These are phyloP conservation scores for Panicum hallii DNA, from an alignment of 202 grass and related monocot species.

Conservation along the genomic window DNA sequence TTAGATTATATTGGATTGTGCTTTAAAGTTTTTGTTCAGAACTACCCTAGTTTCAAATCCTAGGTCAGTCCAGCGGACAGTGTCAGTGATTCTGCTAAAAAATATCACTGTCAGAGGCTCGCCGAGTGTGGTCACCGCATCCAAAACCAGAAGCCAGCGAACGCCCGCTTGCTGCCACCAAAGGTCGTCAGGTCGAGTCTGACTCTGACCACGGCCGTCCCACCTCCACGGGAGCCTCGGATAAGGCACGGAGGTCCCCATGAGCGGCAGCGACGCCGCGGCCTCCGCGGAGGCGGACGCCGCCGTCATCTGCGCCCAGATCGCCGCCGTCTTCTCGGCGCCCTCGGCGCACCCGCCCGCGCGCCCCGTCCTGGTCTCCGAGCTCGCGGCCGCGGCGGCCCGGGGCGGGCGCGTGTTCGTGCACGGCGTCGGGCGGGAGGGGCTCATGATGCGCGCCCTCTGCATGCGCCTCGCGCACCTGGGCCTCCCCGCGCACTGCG, in stretches of 20 bases:
- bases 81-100: not conserved
- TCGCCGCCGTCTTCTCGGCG: constrained; percentile 57
- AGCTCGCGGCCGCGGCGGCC: constrained; percentile 48
- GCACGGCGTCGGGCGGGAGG: constrained; percentile 95
- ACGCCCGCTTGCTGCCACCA: not conserved
- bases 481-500: constrained; percentile 66
- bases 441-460: constrained; percentile 85
- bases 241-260: constrained; percentile 30
- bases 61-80: too few species aligned
- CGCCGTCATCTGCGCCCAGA: constrained; percentile 63
- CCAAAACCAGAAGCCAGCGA: not conserved
- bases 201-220: constrained; percentile 27
- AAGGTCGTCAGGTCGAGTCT: not conserved
- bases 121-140: not conserved
- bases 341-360: constrained; percentile 9
- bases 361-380: constrained; percentile 48
- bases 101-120: not conserved
- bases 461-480: constrained; percentile 95
- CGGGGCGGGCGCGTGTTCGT: constrained; percentile 59
- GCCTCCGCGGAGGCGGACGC: constrained; percentile 26
- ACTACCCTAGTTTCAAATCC: too few species aligned
- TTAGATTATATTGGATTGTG: too few species aligned
- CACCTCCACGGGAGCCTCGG: not conserved
- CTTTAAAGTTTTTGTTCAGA: too few species aligned
- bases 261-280: constrained; percentile 27